These are phyloP conservation scores for Fusarium lateritium DNA, from an alignment of 2,329 filamentous ascomycete species.

Conservation along the genomic window DNA sequence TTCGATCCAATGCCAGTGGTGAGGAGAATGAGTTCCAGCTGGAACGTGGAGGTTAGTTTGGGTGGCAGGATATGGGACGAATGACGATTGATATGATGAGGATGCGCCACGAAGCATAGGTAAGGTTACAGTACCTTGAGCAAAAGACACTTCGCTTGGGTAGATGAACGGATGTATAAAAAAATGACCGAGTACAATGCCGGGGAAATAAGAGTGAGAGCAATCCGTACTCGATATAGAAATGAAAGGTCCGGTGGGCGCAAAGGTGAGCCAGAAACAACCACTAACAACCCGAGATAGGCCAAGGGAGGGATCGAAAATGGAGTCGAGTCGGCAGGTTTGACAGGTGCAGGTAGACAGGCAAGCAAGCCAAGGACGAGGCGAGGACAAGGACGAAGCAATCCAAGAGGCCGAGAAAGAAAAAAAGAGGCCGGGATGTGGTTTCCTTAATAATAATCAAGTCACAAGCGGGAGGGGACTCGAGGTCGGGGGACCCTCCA, in stretches of 20 bases:
- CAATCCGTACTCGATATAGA: slow-evolving; percentile 21
- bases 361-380: slow-evolving; percentile 11
- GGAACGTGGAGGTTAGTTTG: slow-evolving; percentile 28
- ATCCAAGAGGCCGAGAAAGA: slow-evolving; percentile 8
- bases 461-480: slow-evolving; percentile 22
- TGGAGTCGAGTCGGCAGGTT: slow-evolving; percentile 25
- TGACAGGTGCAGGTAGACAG: not conserved
- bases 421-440: slow-evolving; percentile 35
- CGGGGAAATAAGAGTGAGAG: not conserved
- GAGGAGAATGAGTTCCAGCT: slow-evolving; percentile 21
- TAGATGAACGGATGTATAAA: not conserved
- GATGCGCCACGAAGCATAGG: slow-evolving; percentile 16
- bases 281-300: slow-evolving; percentile 27
- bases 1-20: slow-evolving; percentile 32
- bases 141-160: not conserved
- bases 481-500: slow-evolving; percentile 26
- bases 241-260: slow-evolving; percentile 29
- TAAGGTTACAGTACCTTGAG: too few relatives aligned
- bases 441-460: slow-evolving; percentile 43
- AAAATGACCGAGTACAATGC: slow-evolving; percentile 1
- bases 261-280: slow-evolving; percentile 41
- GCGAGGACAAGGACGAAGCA: slow-evolving; percentile 8
- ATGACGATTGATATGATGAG: slow-evolving; percentile 16
- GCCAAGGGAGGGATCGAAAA: slow-evolving; percentile 22
- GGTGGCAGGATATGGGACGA: slow-evolving; percentile 8